phyloP scores from a whole-genome alignment of 169 alveolate species.

The Condylostoma magnum region DNA sequence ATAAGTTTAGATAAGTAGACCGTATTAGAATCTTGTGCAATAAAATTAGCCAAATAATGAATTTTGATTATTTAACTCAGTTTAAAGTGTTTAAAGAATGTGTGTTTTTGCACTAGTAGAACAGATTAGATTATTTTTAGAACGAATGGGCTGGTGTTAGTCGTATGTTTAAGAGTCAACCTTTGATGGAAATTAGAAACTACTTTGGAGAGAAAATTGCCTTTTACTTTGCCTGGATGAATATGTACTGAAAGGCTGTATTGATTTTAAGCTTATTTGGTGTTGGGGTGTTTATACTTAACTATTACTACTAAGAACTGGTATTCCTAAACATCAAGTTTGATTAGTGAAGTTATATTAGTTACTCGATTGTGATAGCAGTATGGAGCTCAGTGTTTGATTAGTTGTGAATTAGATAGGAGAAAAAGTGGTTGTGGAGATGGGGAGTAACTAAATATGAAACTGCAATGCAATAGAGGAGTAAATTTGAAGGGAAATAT shows the following conservation, averaged over 20 bases:
- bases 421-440: slow-evolving; percentile 30
- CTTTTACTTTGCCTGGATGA: slow-evolving; percentile 18
- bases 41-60: not conserved
- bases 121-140: no score
- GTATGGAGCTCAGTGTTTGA: not conserved
- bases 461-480: slow-evolving; percentile 44
- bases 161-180: not conserved
- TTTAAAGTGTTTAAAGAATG: not conserved
- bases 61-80: not conserved
- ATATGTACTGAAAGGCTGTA: slow-evolving; percentile 6
- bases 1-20: not conserved
- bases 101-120: not conserved
- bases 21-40: not conserved
- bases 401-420: slow-evolving; percentile 2
- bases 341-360: not conserved
- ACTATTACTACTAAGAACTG: not conserved
- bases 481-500: slow-evolving; percentile 34
- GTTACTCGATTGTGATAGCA: not conserved
- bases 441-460: slow-evolving; percentile 46
- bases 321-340: not conserved
- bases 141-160: not conserved
- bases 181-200: slow-evolving; percentile 18
- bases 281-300: not conserved
- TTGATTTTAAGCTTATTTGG: slow-evolving; percentile 8
- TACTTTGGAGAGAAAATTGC: slow-evolving; percentile 40